phyloP scores from a whole-genome alignment of 83 land plant species.

The Picea abies region DNA sequence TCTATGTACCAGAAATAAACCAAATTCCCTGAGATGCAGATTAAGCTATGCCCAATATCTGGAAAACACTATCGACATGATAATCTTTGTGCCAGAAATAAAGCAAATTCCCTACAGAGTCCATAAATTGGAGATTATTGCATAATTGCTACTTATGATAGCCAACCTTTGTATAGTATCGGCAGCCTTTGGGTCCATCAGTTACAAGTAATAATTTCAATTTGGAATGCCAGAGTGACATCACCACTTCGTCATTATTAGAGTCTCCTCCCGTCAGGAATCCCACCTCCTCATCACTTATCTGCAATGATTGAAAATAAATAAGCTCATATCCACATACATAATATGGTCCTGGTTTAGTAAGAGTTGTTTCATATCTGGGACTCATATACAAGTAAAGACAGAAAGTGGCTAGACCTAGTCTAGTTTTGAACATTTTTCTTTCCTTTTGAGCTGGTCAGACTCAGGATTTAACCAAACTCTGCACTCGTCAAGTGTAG shows the following conservation, averaged over 20 bases:
- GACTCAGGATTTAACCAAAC: not conserved
- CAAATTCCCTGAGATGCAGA: no score
- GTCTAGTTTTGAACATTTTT: no score
- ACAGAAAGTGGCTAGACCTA: not conserved
- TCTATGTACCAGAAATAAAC: no score
- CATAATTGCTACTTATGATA: not conserved
- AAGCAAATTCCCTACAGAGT: not conserved
- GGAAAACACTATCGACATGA: not conserved
- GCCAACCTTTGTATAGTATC: conserved; percentile 33
- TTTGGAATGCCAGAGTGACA: conserved; percentile 21
- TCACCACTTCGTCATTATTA: conserved; percentile 13
- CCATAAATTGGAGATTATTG: not conserved
- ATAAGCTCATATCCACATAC: not conserved
- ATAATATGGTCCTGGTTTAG: not conserved
- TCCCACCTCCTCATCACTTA: conserved; percentile 31
- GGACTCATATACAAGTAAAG: not conserved
- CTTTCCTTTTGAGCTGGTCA: not conserved
- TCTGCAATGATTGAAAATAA: conserved; percentile 14
- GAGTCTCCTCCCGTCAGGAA: conserved; percentile 28
- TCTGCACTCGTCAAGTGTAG: not conserved
- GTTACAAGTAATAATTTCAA: conserved; percentile 33
- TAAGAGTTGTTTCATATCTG: no score
- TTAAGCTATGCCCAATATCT: not conserved
- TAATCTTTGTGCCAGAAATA: not conserved
- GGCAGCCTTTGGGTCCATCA: conserved; percentile 33